Evolutionary conservation across 1,139 yeast species (phyloP).

Genomic region (Pneumocystis sp.): DNA sequence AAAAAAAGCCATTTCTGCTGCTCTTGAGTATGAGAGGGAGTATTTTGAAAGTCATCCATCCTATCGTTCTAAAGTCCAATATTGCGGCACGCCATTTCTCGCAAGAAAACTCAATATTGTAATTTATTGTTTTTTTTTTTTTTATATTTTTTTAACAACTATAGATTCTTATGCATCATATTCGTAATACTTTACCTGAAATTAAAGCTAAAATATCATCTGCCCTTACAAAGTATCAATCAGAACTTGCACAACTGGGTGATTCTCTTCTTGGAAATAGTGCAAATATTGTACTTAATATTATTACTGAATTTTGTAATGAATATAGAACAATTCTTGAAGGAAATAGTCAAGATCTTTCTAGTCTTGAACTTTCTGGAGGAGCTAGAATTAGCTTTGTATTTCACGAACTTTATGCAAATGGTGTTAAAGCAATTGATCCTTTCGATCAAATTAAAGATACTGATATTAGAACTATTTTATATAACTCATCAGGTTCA

Average conservation of each 20-base stretch:
- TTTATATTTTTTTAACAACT: background rate
- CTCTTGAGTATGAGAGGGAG: conserved; percentile 61
- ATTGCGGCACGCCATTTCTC: conserved; percentile 91
- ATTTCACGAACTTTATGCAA: conserved; percentile 88
- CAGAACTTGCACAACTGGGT: conserved; percentile 60
- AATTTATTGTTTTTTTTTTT: background rate
- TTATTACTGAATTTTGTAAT: conserved; percentile 83
- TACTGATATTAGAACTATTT: conserved; percentile 87
- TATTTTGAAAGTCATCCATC: conserved; percentile 86
- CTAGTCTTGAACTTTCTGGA: conserved; percentile 76
- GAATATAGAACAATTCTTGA: conserved; percentile 84
- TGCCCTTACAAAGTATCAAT: conserved; percentile 74
- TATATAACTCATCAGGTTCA: conserved; percentile 86
- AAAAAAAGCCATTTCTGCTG: conserved; percentile 77
- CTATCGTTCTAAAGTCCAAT: conserved; percentile 83
- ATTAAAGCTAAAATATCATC: conserved; percentile 83
- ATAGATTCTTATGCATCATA: conserved; percentile 69
- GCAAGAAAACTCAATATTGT: conserved; percentile 75
- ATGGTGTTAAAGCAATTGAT: conserved; percentile 82
- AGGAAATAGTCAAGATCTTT: conserved; percentile 84
- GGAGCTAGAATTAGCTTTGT: conserved; percentile 98
- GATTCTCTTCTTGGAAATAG: conserved; percentile 73
- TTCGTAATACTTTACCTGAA: conserved; percentile 88
- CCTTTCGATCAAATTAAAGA: conserved; percentile 97
- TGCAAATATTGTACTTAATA: conserved; percentile 72